Evolutionary conservation across 2,329 filamentous ascomycete genomes (phyloP), one percentile per base, ranked within the genome.

Genomic region (Paramyrothecium roridum): DNA sequence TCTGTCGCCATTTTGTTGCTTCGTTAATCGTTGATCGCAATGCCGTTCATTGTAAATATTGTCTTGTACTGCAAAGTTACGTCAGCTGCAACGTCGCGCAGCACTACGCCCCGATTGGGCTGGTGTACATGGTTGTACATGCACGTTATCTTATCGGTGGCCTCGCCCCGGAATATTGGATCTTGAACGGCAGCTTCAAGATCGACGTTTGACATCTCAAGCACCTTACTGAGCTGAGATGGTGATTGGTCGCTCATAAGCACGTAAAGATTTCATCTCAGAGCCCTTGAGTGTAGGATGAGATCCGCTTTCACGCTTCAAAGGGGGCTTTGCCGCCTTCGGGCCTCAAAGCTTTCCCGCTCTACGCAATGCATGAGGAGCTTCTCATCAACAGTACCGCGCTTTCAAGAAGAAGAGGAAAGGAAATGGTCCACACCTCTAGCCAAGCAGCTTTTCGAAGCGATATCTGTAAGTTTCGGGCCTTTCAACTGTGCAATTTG

Each of bases 401-500:
- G 54, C 30, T 57, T 57, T 43, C 64, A 59, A 40, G 50, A 67
- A 40, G 50, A 67, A 53, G 70, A 72, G 8, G 75, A 77, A 54
- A 81, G 88, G 59, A 77, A 90, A 77, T 97, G 93, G 92, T 96
- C 93, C 2, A 99, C 93, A 3, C 93, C 93, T 16, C 76, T 99
- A 58, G 93, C 93, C 8, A 93, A 95, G 70, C 88, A 89, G 63
- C 82, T 98, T 51, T 88, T 88, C 54, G 87, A 93, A 70, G 93
- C 92, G 48, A 96, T 98, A 60, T 88, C 87, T 61, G 93, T 96
- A 80, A 54, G 70, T 43, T 13, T 43, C 37, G 37, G 21, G 6
- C 12, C 6, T 45, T 37, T 10, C 16, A 13, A 30, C 8, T 8
- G 12, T 19, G 48, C 47, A 34, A 13, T 10, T 8, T 12, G n/a